Base-by-base conservation (phyloP, 441 rosid species). In the Populus tomentosa region DNA sequence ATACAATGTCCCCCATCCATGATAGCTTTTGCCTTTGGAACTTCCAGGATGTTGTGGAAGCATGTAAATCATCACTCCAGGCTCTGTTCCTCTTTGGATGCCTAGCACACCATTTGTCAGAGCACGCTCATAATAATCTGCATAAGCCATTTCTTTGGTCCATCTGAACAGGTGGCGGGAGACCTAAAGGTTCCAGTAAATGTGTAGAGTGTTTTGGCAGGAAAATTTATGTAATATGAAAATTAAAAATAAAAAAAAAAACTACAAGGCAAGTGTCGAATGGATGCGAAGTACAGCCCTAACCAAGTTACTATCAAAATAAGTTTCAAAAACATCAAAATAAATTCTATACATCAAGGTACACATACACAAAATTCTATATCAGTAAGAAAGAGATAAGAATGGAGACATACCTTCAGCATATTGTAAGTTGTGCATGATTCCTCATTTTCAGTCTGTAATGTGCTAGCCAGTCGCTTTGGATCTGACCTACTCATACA, bases 11-110 rank as follows among this genome's bases (percentile, higher is more conserved):
- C 97, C 99, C 99, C 99, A 96, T 69, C 93, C 85, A 71, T 94
- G 99, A 79, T 81, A 78, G 85, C 90, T 89, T 76, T 68, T 81
- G 5, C 92, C 94, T 80, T 92, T 94, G 66, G 98, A 94, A 74
- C 85, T 86, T 65, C 99, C 97, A 36, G 75, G 91, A 53, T 85
- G 84, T 46, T 84, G 88, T 74, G 99, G 99, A 64, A 96, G 98
- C 98, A 94, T 91, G 90, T 94, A 94, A 75, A 96, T 94, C 99
- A 94, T 96, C 33, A 89, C 80, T 70, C 99, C 98, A 4, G 97
- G 99, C 32, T 96, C 92, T 14, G 86, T 89, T 76, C 97, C 99
- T 82, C 99, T 89, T 79, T 96, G 99, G 78, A 91, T 96, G 71
- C 94, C 82, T 0, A 96, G 88, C 56, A 96, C 98, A 72, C 98